Evolutionary conservation across 2,329 filamentous ascomycete species (phyloP), one percentile per base, ranked within the genome.

Genomic region (Neurospora sp.): DNA sequence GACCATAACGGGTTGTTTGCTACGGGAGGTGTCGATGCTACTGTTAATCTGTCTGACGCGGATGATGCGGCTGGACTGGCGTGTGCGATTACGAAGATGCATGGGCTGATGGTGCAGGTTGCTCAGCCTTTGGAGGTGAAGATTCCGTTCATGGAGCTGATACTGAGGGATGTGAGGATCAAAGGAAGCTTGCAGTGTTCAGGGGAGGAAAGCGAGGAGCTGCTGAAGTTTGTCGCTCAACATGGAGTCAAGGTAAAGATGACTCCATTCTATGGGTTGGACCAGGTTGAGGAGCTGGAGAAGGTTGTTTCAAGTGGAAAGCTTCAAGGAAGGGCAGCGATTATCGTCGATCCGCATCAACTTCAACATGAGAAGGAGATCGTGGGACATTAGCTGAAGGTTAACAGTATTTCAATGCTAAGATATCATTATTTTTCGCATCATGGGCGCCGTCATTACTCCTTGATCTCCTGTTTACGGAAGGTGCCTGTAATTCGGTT

Each of bases 1-100:
- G 80, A 82, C 52, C 79, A 77, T 9, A 80, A 82, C 0, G 89
- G 86, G 10, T 84, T 82, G 0, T 84, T 86, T 1, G 86, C 82
- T 0, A 82, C 86, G 69, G 84, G 82, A 0, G 85, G 87, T 0
- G 86, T 82, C 0, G 82, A 87, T 69, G 83, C 83, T 1, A 83
- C 86, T 0, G 76, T 90, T 13, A 84, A 84, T 67, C 76, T 89
- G 0, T 82, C 82, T n/a, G 86, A 89, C 72, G 83, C 84, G 19
- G 76, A 79, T 1, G 78, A 77, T 0, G 83, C 87, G 2, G 83
- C 85, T 52, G 85, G 81, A 5, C 76, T 83, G 28, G 83, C 81
- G 0, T 86, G 84, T 68, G 86, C 86, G 0, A 79, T 88, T 0
- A 90, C 87, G 0, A 84, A 81, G 74, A 88, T 85, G 82, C 87